phyloP scores from a whole-genome alignment of 805 yeast species.

The Candida ipomoeae region DNA sequence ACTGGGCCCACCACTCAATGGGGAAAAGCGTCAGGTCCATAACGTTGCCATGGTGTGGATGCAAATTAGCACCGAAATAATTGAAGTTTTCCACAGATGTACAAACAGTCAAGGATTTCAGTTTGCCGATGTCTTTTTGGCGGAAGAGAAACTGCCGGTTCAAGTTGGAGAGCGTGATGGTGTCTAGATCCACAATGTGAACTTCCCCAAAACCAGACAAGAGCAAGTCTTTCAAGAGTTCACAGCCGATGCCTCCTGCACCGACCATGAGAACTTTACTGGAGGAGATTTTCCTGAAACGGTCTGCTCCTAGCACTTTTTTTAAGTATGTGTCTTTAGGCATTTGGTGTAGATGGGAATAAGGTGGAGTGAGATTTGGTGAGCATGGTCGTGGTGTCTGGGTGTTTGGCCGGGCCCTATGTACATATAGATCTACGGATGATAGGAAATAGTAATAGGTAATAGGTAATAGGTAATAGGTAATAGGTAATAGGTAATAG shows the following conservation, averaged over 20 bases:
- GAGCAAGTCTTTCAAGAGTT: slow-evolving; percentile 73
- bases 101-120: slow-evolving; percentile 82
- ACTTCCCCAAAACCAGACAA: slow-evolving; percentile 81
- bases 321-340: slow-evolving; percentile 40
- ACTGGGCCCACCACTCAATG: slow-evolving; percentile 66
- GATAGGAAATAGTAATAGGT: too few relatives aligned
- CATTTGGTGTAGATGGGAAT: slow-evolving; percentile 18
- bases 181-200: slow-evolving; percentile 91
- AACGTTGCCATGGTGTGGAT: slow-evolving; percentile 83
- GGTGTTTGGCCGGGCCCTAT: background rate
- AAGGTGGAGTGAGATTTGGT: background rate
- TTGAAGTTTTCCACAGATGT: slow-evolving; percentile 74
- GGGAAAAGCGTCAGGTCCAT: slow-evolving; percentile 73
- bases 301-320: slow-evolving; percentile 41
- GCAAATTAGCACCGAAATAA: slow-evolving; percentile 53
- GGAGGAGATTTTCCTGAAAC: slow-evolving; percentile 23
- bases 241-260: slow-evolving; percentile 97
- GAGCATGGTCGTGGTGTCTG: background rate
- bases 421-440: too few relatives aligned
- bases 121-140: slow-evolving; percentile 81
- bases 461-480: too few relatives aligned
- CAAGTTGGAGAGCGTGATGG: slow-evolving; percentile 86
- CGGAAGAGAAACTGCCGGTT: slow-evolving; percentile 92
- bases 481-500: too few relatives aligned
- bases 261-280: slow-evolving; percentile 79